A percentile compares a stretch with the other conserved stretches of the same genome.
Evolutionary conservation across 257 asterid genomes (phyloP).

Genomic region (Linderniella brevidens): DNA sequence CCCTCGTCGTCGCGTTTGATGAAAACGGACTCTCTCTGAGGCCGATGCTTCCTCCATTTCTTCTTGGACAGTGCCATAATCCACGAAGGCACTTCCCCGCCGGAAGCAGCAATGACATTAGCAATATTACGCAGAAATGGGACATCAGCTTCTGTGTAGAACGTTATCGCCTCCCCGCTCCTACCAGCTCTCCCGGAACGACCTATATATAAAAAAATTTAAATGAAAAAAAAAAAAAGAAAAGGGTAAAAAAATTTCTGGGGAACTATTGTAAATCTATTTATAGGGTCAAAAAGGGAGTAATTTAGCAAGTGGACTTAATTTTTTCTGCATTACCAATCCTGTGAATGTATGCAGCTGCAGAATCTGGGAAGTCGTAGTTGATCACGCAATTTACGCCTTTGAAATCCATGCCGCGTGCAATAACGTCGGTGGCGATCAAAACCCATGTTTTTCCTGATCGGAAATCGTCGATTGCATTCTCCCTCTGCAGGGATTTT

Average conservation of each 20-base stretch:
- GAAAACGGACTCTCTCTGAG: constrained; percentile 54
- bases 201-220: no score
- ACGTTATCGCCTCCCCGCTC: constrained; percentile 75
- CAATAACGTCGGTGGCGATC: constrained; percentile 81
- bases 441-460: constrained; percentile 91
- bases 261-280: constrained; percentile 3
- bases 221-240: no score
- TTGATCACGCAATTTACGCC: constrained; percentile 80
- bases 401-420: constrained; percentile 97
- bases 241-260: background rate
- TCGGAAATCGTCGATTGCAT: constrained; percentile 66
- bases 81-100: constrained; percentile 73
- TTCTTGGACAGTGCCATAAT: constrained; percentile 43
- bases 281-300: background rate
- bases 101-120: constrained; percentile 67
- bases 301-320: background rate
- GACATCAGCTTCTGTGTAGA: constrained; percentile 70
- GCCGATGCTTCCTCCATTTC: constrained; percentile 84
- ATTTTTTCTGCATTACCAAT: constrained; percentile 37
- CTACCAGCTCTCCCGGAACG: constrained; percentile 92
- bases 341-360: constrained; percentile 75
- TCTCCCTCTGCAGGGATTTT: constrained; percentile 42
- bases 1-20: constrained; percentile 19
- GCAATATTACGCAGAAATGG: constrained; percentile 56
- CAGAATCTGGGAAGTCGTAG: constrained; percentile 82